These are phyloP conservation scores for Coniella vitis DNA, from an alignment of 2,329 filamentous ascomycete genomes.

Conservation along the genomic window DNA sequence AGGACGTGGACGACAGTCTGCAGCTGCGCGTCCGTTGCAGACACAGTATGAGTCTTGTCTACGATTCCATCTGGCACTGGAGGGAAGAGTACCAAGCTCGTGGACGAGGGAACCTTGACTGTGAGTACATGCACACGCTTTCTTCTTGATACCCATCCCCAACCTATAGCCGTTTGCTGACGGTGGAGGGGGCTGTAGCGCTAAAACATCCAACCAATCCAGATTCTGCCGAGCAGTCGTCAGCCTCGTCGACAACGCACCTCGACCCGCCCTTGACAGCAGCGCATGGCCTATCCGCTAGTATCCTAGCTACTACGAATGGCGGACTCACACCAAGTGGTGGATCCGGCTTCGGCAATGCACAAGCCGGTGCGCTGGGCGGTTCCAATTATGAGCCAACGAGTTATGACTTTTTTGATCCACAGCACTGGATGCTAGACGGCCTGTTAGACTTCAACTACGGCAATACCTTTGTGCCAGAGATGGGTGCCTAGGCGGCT, in stretches of 20 bases:
- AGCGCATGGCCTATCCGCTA: constrained; percentile 42
- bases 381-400: constrained; percentile 56
- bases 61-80: constrained; percentile 82
- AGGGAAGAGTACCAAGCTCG: constrained; percentile 69
- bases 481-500: constrained; percentile 33
- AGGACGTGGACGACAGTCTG: constrained; percentile 60
- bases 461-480: constrained; percentile 13
- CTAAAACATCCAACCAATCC: constrained; percentile 83
- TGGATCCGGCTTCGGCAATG: constrained; percentile 36
- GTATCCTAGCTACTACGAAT: constrained; percentile 41
- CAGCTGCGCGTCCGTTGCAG: constrained; percentile 77
- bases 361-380: constrained; percentile 40
- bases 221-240: constrained; percentile 69
- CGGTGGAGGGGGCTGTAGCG: constrained; percentile 37
- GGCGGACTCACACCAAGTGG: constrained; percentile 47
- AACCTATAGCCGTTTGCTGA: constrained; percentile 12
- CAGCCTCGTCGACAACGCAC: constrained; percentile 59
- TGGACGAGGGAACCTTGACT: constrained; percentile 63
- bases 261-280: constrained; percentile 52
- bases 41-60: constrained; percentile 80
- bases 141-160: constrained; percentile 8
- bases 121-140: constrained; percentile 39
- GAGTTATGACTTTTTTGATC: constrained; percentile 84
- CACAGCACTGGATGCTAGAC: constrained; percentile 89
- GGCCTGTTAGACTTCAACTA: constrained; percentile 76